Evolutionary conservation across 495 filamentous ascomycete genomes (phyloP), one percentile per base, ranked within the genome.

Genomic region (Aspergillus sclerotioniger): DNA sequence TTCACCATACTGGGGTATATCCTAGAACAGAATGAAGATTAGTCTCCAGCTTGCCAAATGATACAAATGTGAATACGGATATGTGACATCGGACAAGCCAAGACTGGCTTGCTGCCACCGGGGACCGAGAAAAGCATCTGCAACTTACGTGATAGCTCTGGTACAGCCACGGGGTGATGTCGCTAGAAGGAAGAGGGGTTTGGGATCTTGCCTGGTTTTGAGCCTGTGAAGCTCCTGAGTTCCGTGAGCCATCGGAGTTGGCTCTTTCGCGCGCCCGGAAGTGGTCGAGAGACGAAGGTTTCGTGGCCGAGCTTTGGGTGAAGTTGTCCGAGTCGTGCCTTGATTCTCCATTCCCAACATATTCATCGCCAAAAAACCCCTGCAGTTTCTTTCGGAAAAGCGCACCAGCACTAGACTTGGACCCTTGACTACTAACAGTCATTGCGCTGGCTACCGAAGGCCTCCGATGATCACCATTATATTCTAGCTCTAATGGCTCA

Each of bases 91-190:
- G 8, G 12, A 16, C 25, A 25, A 25, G 25, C 25, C 25, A 25
- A 25, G 25, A 25, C 2, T 25, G 25, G 25, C 25, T 5, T 25
- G 25, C 2, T 25, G 25, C 25, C 25, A 25, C 25, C 12, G 10
- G 20, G 7, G 10, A 12, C 13, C 6, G 5, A 29, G 4, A 13
- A 7, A 13, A 29, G 10, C 9, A n/a, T 49, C 25, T 31, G 12
- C 8, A 31, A 50, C 85, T 75, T 71, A 90, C 88, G 69, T 92
- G 85, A 60, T 81, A 85, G 67, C 94, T 90, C 73, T 98, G 94
- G 72, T 92, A 98, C 45, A 95, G 76, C 84, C 96, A 98, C 12
- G 94, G 94, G 20, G 93, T 92, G 50, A 98, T 90, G 66, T 98
- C 94, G 66, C 89, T 92, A 13, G 92, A 92, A 33, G 92, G 91